Evolutionary conservation across 177 flowering plant genomes (phyloP).

Genomic region (Vitis hybrid): DNA sequence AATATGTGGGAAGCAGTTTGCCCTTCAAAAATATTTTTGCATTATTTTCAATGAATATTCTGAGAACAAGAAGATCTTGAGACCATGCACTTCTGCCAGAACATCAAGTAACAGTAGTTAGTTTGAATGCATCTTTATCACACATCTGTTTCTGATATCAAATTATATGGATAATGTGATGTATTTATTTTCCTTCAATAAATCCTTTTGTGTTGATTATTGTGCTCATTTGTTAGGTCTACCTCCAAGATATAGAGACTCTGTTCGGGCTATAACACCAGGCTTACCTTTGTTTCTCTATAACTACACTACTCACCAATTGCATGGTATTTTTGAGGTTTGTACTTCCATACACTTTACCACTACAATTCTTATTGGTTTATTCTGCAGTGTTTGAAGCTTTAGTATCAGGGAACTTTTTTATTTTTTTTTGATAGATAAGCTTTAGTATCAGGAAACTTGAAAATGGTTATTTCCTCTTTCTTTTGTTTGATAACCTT

Average conservation of each 20-base stretch:
- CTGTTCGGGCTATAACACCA: slow-evolving; percentile 90
- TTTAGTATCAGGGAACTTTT: neutral
- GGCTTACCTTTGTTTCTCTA: slow-evolving; percentile 91
- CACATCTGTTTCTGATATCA: neutral
- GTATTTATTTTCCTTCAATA: neutral
- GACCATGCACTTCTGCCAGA: neutral
- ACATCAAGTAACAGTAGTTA: neutral
- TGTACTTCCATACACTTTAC: slow-evolving; percentile 7
- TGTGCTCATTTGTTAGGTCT: slow-evolving; percentile 45
- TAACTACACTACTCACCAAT: slow-evolving; percentile 90
- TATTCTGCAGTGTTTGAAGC: neutral
- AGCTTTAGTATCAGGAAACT: too few relatives aligned
- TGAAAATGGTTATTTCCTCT: neutral
- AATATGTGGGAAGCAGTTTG: neutral
- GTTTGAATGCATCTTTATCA: neutral
- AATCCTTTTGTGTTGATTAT: neutral
- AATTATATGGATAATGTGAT: neutral
- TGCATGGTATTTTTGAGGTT: slow-evolving; percentile 94
- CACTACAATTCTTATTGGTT: neutral
- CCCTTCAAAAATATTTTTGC: neutral
- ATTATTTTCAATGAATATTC: neutral
- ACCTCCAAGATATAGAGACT: slow-evolving; percentile 84
- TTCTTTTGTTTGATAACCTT: neutral
- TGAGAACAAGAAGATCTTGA: neutral
- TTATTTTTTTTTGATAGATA: too few relatives aligned